Evolutionary conservation across 2,329 filamentous ascomycete species (phyloP), one percentile per base, ranked within the genome.

Genomic region (Epichloe typhina): DNA sequence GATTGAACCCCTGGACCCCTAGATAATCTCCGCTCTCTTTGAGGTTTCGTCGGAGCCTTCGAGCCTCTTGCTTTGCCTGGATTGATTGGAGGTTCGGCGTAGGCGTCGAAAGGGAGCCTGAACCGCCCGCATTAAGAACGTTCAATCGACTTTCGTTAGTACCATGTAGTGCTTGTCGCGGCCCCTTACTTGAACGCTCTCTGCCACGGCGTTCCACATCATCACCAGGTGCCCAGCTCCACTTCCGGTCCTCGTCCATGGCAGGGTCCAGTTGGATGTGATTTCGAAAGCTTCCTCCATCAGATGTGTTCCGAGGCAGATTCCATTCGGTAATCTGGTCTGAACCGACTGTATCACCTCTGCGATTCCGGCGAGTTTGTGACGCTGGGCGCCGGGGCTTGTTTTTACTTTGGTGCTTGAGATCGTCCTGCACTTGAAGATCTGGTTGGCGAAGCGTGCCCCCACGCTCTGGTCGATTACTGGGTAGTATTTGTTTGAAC

Each of bases 1-100:
- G 78, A 57, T 82, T 80, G 49, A 76, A 67, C 3, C 78, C 78
- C 78, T 79, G 76, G 1, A 80, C 74, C 2, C 77, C 77, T 0
- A 82, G 69, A 57, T 72, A 82, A 59, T 82, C 78, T 4, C 76
- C 76, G 50, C 74, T 78, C 50, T 73, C 69, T 53, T 73, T 76
- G 50, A 80, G 65, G 40, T 61, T 69, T 43, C 68, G 68, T 5
- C 76, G 69, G 37, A 68, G 64, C 6, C 57, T 56, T 2, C 66
- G 62, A 38, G 60, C 54, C 43, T 66, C 61, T 39, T 54, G 59
- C 49, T 64, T 70, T 2, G 60, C 60, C 12, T 65, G 59, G 1
- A 60, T 52, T 15, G 15, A 39, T 19, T 52, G 47, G 13, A 44
- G 17, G 7, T 52, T 48, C 4, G 43, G 12, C 11, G 43, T 26